A percentile compares a stretch with the other conserved stretches of the same genome.
Conservation (phyloP, 306 rosid genomes). For the Lathyrus sativus region DNA sequence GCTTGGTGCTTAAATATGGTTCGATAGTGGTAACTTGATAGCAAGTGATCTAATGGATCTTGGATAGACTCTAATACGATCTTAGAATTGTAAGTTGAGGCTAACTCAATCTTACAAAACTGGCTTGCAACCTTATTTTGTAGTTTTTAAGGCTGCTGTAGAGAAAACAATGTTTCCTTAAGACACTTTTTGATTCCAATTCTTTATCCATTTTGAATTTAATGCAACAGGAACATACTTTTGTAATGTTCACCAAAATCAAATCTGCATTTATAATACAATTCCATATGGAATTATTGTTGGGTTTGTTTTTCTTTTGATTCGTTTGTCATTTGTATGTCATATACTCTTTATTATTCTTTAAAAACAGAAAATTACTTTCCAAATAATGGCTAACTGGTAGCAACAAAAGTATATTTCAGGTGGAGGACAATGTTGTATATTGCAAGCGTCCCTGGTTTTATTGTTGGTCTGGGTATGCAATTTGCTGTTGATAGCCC, state of each 20-base stretch:
- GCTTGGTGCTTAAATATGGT: too few relatives aligned
- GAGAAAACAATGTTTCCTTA: not conserved
- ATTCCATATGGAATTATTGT: constrained; percentile 11
- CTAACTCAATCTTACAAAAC: too few relatives aligned
- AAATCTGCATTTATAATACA: not conserved
- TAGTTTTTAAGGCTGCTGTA: not conserved
- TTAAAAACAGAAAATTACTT: constrained; percentile 19
- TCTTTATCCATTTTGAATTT: too few relatives aligned
- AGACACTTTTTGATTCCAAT: not conserved
- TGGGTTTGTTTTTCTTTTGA: not conserved
- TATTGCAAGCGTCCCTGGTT: constrained; percentile 78
- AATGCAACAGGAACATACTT: not conserved
- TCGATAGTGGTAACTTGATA: too few relatives aligned
- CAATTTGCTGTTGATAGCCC: constrained; percentile 94
- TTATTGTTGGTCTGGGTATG: constrained; percentile 75
- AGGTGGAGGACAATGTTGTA: constrained; percentile 96
- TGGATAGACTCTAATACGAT: too few relatives aligned
- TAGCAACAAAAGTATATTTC: constrained; percentile 37
- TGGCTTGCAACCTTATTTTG: not conserved
- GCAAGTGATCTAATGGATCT: too few relatives aligned
- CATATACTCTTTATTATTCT: not conserved
- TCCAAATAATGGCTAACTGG: constrained; percentile 22
- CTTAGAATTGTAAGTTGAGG: too few relatives aligned
- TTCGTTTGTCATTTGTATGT: constrained; percentile 5
- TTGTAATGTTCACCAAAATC: constrained; percentile 8